Percentiles rank a stretch among this genome's conserved stretches.
Conservation (phyloP, 257 asterid species). For the Marsdenia floribunda region DNA sequence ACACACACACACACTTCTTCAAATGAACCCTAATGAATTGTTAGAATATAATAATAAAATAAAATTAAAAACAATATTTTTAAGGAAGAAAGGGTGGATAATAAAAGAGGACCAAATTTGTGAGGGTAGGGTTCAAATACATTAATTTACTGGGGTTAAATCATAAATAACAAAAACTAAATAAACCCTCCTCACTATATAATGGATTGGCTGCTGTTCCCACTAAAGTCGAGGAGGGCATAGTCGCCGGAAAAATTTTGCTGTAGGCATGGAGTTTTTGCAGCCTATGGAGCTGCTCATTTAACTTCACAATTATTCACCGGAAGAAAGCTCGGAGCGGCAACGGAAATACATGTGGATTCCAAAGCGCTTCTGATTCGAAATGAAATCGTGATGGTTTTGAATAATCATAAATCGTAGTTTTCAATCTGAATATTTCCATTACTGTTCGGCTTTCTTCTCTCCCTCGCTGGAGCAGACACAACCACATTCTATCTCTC, state of each 20-base stretch:
- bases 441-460: conserved; percentile 18
- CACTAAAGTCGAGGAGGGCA: neutral
- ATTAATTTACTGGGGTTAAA: neutral
- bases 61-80: too few relatives aligned
- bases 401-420: neutral
- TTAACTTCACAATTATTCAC: too few relatives aligned
- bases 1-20: too few relatives aligned
- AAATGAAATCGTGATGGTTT: conserved; percentile 1
- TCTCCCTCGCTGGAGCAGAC: neutral
- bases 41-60: too few relatives aligned
- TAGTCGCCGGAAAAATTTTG: neutral
- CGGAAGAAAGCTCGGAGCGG: conserved; percentile 12
- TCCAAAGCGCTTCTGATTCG: conserved; percentile 1
- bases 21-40: too few relatives aligned
- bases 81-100: too few relatives aligned
- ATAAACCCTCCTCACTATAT: neutral
- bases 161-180: neutral
- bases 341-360: conserved; percentile 14
- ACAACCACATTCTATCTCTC: neutral
- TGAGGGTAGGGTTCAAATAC: neutral
- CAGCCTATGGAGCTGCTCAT: too few relatives aligned
- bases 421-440: conserved; percentile 21
- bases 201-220: neutral
- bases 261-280: neutral
- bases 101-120: too few relatives aligned